Evolutionary conservation across 2,329 filamentous ascomycete species (phyloP).

Genomic region (Sclerotinia subarctica): DNA sequence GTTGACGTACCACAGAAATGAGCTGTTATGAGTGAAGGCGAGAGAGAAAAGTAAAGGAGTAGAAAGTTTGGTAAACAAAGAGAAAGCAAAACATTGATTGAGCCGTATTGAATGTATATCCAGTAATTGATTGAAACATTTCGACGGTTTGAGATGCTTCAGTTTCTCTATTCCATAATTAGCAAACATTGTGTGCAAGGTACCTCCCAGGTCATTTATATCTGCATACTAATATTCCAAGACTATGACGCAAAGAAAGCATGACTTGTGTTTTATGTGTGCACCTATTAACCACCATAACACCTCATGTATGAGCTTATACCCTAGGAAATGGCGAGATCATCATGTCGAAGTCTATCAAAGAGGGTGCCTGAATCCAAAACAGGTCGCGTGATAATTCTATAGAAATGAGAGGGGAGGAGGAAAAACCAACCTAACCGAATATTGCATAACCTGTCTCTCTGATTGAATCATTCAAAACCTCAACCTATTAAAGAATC

Average conservation of each 20-base stretch:
- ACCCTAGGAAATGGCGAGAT: not conserved
- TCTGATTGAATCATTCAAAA: not conserved
- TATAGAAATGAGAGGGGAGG: not conserved
- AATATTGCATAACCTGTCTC: slow-evolving; percentile 1
- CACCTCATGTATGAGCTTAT: too few relatives aligned
- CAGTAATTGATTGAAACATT: not conserved
- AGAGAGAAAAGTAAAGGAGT: not conserved
- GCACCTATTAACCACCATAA: too few relatives aligned
- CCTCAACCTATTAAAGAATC: slow-evolving; percentile 10
- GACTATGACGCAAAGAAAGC: not conserved
- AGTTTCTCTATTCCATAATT: not conserved
- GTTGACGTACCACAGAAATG: not conserved
- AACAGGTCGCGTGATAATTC: slow-evolving; percentile 12
- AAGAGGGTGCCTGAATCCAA: not conserved
- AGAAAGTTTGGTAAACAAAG: not conserved
- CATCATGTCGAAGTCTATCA: not conserved
- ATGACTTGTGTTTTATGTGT: not conserved
- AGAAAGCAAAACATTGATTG: too few relatives aligned
- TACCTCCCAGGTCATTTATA: not conserved
- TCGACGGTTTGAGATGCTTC: not conserved
- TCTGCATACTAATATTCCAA: not conserved
- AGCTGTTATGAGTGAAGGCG: slow-evolving; percentile 1
- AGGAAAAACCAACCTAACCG: not conserved
- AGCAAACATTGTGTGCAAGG: not conserved
- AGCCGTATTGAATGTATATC: too few relatives aligned